These are phyloP conservation scores for Pseudopyrenochaeta lycopersici DNA, from an alignment of 2,329 filamentous ascomycete species.

Conservation along the genomic window DNA sequence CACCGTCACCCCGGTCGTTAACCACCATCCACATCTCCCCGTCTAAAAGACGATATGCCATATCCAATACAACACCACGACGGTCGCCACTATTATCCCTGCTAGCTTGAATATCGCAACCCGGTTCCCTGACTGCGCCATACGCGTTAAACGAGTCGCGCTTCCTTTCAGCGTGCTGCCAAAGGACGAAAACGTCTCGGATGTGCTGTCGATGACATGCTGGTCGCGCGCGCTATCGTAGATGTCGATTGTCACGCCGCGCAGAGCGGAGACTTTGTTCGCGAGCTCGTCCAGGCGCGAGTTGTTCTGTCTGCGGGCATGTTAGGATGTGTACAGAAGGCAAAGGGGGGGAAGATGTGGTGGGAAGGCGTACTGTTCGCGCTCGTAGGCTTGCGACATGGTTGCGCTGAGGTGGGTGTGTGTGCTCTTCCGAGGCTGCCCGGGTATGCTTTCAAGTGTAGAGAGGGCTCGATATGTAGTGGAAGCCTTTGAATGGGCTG, in stretches of 20 bases:
- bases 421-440: neutral
- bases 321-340: neutral
- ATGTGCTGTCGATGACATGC: slow-evolving; percentile 88
- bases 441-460: neutral
- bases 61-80: slow-evolving; percentile 80
- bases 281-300: slow-evolving; percentile 90
- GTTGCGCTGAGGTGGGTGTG: slow-evolving; percentile 17
- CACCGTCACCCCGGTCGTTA: neutral
- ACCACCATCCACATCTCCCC: neutral
- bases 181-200: slow-evolving; percentile 91
- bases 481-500: neutral
- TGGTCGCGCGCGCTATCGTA: slow-evolving; percentile 95
- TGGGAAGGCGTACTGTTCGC: slow-evolving; percentile 64
- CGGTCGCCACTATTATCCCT: slow-evolving; percentile 77
- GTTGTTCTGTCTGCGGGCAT: slow-evolving; percentile 79
- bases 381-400: slow-evolving; percentile 67
- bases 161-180: slow-evolving; percentile 83
- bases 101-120: slow-evolving; percentile 90
- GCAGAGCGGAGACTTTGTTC: slow-evolving; percentile 88
- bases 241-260: slow-evolving; percentile 95
- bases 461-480: neutral
- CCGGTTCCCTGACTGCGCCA: slow-evolving; percentile 91
- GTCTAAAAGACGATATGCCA: slow-evolving; percentile 46
- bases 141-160: slow-evolving; percentile 81
- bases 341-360: slow-evolving; percentile 3